phyloP scores from a whole-genome alignment of 306 rosid species.

The Glycine soja region DNA sequence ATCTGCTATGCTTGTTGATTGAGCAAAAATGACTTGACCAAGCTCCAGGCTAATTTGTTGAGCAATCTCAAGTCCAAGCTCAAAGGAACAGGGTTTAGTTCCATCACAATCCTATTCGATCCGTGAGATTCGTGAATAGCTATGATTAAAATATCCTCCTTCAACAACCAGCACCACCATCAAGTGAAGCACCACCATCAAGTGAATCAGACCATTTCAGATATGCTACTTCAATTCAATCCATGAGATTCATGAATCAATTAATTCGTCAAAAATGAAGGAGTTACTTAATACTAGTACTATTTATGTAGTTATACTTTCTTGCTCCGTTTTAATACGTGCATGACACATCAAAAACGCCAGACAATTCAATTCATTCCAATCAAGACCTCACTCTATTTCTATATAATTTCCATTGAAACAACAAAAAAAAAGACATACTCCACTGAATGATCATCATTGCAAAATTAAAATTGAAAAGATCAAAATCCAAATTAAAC shows the following conservation, averaged over 20 bases:
- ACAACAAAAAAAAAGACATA: background rate
- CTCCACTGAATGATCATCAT: background rate
- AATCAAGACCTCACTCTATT: background rate
- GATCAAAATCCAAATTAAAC: constrained; percentile 55
- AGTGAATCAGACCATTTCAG: no score
- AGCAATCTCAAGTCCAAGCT: constrained; percentile 27
- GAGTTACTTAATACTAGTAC: background rate
- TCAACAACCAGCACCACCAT: background rate
- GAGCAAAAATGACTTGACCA: constrained; percentile 38
- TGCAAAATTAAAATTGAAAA: constrained; percentile 8
- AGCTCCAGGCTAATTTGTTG: constrained; percentile 22
- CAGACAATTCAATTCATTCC: background rate
- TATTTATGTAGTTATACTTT: no score
- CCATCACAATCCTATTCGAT: background rate
- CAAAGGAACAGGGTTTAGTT: background rate
- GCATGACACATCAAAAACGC: background rate
- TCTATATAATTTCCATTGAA: background rate
- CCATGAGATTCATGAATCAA: constrained; percentile 13
- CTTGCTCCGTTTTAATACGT: no score
- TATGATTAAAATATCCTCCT: background rate
- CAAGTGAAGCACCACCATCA: no score
- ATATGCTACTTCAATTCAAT: background rate
- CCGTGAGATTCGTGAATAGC: no score
- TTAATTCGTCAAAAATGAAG: background rate
- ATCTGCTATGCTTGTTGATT: constrained; percentile 22